phyloP scores from a whole-genome alignment of 1,284 basidiomycete genomes.

The Cryptococcus wingfieldii region DNA sequence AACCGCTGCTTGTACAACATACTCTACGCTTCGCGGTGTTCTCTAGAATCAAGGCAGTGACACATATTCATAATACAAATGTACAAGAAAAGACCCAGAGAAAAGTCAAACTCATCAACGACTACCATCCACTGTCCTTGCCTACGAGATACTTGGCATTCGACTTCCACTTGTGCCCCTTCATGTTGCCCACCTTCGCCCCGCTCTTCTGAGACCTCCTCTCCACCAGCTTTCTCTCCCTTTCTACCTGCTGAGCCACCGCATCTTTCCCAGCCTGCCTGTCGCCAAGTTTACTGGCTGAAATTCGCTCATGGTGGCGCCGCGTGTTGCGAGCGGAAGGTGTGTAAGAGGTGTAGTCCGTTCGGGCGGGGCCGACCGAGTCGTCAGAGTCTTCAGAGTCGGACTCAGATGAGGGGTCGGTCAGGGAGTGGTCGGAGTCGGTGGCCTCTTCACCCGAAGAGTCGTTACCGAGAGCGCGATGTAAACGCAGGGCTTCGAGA shows the following conservation, averaged over 20 bases:
- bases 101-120: not conserved
- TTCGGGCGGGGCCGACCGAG: slow-evolving; percentile 26
- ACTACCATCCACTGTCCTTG: slow-evolving; percentile 51
- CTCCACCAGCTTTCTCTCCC: slow-evolving; percentile 60
- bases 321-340: slow-evolving; percentile 14
- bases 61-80: not conserved
- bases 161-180: slow-evolving; percentile 80
- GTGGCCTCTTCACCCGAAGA: slow-evolving; percentile 16
- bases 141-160: slow-evolving; percentile 64
- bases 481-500: slow-evolving; percentile 37
- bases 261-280: slow-evolving; percentile 52
- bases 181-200: slow-evolving; percentile 63
- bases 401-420: slow-evolving; percentile 5
- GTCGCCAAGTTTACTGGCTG: slow-evolving; percentile 22
- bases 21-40: too few relatives aligned
- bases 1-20: too few relatives aligned
- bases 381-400: slow-evolving; percentile 21
- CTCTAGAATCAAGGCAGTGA: too few relatives aligned
- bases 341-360: slow-evolving; percentile 41
- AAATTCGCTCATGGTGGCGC: slow-evolving; percentile 5
- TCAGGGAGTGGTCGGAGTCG: slow-evolving; percentile 12
- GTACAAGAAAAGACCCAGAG: too few relatives aligned
- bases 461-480: slow-evolving; percentile 40
- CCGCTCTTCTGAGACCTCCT: slow-evolving; percentile 66
- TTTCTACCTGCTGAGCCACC: slow-evolving; percentile 62